Conservation (phyloP, 2,329 filamentous ascomycete genomes). For the Ceratocystis papillata region DNA sequence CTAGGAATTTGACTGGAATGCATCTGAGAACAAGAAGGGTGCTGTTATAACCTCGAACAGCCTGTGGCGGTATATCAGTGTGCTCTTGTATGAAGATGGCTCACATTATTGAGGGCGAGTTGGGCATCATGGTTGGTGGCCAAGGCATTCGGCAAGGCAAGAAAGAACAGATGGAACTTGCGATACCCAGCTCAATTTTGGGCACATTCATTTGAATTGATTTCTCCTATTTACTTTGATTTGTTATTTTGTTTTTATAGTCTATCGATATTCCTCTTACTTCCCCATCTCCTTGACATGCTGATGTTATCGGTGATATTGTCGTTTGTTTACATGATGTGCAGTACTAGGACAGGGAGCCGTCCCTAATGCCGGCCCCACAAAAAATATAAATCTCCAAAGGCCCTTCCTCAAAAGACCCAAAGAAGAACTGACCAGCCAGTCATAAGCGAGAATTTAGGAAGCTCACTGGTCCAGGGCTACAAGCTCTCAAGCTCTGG, state of each 20-base stretch:
- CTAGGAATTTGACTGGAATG: too few species aligned
- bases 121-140: background rate
- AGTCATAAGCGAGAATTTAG: background rate
- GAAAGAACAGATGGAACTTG: constrained; percentile 18
- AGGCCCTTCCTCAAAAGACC: too few species aligned
- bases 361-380: background rate
- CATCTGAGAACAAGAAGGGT: too few species aligned
- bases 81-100: background rate
- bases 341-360: background rate
- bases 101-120: background rate
- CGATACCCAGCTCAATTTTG: constrained; percentile 25
- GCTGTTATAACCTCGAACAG: too few species aligned
- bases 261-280: too few species aligned
- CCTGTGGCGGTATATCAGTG: too few species aligned
- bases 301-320: constrained; percentile 22
- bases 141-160: background rate
- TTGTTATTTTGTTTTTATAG: constrained; percentile 22
- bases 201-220: constrained; percentile 23
- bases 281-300: constrained; percentile 6
- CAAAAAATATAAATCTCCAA: background rate
- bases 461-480: background rate
- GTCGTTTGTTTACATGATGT: background rate
- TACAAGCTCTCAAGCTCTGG: background rate
- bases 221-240: constrained; percentile 13
- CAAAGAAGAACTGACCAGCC: background rate